phyloP scores from a whole-genome alignment of 2,329 filamentous ascomycete species.

The Ophiostoma ips region DNA sequence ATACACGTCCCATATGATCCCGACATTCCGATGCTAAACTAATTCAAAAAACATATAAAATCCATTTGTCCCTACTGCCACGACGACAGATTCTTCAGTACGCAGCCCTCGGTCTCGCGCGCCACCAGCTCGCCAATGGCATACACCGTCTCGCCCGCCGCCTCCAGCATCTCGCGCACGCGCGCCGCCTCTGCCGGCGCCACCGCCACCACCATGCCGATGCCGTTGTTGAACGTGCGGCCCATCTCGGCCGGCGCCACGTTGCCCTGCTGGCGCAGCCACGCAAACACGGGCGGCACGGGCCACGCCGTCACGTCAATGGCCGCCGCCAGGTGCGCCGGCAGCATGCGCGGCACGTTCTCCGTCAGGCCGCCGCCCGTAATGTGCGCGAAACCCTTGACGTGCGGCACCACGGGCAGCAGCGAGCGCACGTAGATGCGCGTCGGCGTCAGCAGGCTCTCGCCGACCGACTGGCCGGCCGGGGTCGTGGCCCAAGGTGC shows the following conservation, averaged over 20 bases:
- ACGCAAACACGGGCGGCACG: slow-evolving; percentile 67
- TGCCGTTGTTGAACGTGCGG: slow-evolving; percentile 83
- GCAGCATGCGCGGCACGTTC: slow-evolving; percentile 91
- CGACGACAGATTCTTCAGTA: slow-evolving; percentile 42
- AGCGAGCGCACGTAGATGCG: slow-evolving; percentile 83
- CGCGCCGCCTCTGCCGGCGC: slow-evolving; percentile 56
- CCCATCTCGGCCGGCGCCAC: slow-evolving; percentile 71
- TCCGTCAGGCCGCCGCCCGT: slow-evolving; percentile 87
- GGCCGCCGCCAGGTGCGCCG: slow-evolving; percentile 60
- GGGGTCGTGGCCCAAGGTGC: slow-evolving; percentile 59
- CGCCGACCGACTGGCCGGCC: slow-evolving; percentile 44
- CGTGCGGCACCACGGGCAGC: slow-evolving; percentile 46
- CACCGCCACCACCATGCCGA: slow-evolving; percentile 89
- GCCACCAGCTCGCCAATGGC: slow-evolving; percentile 58
- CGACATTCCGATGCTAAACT: neutral
- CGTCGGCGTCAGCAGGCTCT: slow-evolving; percentile 74
- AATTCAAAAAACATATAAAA: neutral
- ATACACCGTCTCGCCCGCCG: slow-evolving; percentile 62
- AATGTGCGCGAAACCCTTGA: slow-evolving; percentile 94
- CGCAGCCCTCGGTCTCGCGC: slow-evolving; percentile 41
- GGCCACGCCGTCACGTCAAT: slow-evolving; percentile 67
- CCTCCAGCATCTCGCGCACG: slow-evolving; percentile 46
- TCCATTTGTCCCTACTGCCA: slow-evolving; percentile 18
- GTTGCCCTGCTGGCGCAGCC: slow-evolving; percentile 64
- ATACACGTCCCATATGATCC: slow-evolving; percentile 1